phyloP scores from a whole-genome alignment of 371 early-diverging fungal genomes.

The Syncephalastrum sp. region DNA sequence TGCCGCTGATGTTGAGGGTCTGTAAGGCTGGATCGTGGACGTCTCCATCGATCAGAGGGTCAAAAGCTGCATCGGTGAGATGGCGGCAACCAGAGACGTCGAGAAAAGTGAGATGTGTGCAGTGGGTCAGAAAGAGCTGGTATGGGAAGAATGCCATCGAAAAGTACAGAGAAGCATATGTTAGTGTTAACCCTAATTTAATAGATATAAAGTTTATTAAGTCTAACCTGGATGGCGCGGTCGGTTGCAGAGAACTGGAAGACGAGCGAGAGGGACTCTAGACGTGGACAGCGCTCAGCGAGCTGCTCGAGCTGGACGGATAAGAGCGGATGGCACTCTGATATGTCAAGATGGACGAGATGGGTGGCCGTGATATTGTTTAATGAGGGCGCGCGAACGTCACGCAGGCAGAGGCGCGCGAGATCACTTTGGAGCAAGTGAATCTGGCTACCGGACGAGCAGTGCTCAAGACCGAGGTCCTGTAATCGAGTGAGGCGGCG shows the following conservation, averaged over 20 bases:
- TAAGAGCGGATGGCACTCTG: constrained; percentile 33
- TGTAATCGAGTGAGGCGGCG: constrained; percentile 22
- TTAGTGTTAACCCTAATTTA: no score
- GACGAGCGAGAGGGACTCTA: constrained; percentile 28
- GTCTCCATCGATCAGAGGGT: constrained; percentile 8
- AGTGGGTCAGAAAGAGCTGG: constrained; percentile 13
- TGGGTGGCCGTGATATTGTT: constrained; percentile 9
- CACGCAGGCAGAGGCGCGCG: constrained; percentile 34
- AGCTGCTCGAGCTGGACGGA: constrained; percentile 21
- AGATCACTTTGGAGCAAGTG: constrained; percentile 8
- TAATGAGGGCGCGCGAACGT: constrained; percentile 29
- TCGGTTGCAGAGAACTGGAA: constrained; percentile 42
- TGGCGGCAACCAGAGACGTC: constrained; percentile 27
- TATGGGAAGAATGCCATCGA: no score
- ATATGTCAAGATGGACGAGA: constrained; percentile 36
- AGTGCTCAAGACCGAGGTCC: constrained; percentile 44
- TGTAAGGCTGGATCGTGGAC: constrained; percentile 5
- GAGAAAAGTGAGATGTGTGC: constrained; percentile 14
- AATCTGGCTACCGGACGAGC: constrained; percentile 7
- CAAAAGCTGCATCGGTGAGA: constrained; percentile 22
- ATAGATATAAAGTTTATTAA: no score
- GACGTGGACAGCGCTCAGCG: constrained; percentile 21
- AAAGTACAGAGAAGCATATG: no score
- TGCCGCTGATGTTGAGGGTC: constrained; percentile 22
- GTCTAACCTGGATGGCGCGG: constrained; percentile 29